These are phyloP conservation scores for Ambrosiella cleistominuta DNA, from an alignment of 2,329 filamentous ascomycete genomes.

Conservation along the genomic window DNA sequence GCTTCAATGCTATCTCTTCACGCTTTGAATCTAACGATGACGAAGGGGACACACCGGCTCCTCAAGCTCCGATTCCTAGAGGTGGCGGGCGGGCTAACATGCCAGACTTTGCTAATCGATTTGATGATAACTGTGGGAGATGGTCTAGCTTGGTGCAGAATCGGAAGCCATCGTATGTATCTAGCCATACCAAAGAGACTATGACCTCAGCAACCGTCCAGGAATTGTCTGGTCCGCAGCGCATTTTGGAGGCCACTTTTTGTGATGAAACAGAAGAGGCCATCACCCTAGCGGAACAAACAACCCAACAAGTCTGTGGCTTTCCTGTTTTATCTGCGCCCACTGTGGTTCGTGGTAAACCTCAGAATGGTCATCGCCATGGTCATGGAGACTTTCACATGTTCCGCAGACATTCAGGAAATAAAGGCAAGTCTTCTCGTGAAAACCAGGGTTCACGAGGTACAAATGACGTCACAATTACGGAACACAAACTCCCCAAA, in stretches of 20 bases:
- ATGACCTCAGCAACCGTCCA: neutral
- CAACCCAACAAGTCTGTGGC: neutral
- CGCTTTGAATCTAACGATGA: constrained; percentile 4
- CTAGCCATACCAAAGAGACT: neutral
- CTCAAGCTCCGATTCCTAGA: neutral
- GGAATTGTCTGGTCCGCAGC: neutral
- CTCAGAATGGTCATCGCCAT: neutral
- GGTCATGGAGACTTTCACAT: neutral
- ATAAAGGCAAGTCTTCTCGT: neutral
- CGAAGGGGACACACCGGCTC: neutral
- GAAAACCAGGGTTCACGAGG: neutral
- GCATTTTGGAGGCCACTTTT: neutral
- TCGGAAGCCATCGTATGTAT: neutral
- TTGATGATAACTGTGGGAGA: neutral
- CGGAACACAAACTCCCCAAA: neutral
- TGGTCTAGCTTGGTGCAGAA: neutral
- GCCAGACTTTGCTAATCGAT: neutral
- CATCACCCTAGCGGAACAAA: neutral
- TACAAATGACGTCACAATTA: neutral
- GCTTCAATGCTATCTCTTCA: neutral
- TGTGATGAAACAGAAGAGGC: constrained; percentile 3
- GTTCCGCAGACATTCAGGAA: neutral
- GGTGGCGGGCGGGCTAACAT: neutral
- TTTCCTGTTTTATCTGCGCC: neutral
- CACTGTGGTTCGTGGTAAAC: neutral